phyloP scores from a whole-genome alignment of 2,329 filamentous ascomycete genomes.

The Penicillium paneum region DNA sequence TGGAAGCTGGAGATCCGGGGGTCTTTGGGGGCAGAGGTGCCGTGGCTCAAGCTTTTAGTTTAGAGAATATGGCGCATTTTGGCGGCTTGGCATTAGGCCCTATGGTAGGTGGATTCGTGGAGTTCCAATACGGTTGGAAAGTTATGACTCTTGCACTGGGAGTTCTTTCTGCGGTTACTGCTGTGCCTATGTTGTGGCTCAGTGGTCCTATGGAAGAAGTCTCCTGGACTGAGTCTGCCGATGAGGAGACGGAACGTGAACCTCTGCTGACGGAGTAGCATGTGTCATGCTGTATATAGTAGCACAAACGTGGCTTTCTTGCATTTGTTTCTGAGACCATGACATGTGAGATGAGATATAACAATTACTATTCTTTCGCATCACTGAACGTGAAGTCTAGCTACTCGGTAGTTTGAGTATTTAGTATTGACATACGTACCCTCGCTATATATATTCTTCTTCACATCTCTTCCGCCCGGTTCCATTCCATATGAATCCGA shows the following conservation, averaged over 20 bases:
- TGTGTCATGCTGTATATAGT: neutral
- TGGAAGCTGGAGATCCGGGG: slow-evolving; percentile 63
- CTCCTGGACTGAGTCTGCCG: slow-evolving; percentile 6
- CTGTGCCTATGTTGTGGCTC: slow-evolving; percentile 20
- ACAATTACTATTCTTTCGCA: neutral
- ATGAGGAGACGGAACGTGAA: slow-evolving; percentile 8
- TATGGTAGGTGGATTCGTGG: slow-evolving; percentile 48
- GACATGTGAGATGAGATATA: neutral
- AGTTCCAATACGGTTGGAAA: slow-evolving; percentile 26
- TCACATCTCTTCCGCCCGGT: neutral
- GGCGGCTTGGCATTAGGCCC: slow-evolving; percentile 59
- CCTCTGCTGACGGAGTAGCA: neutral
- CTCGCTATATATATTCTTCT: neutral
- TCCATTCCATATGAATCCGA: too few species aligned
- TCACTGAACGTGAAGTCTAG: neutral
- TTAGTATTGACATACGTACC: neutral
- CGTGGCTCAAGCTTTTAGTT: slow-evolving; percentile 62
- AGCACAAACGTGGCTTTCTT: neutral
- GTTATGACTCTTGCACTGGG: slow-evolving; percentile 28
- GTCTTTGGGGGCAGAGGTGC: slow-evolving; percentile 57
- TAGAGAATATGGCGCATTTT: slow-evolving; percentile 60
- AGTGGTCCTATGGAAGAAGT: slow-evolving; percentile 3
- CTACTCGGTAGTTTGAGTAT: neutral
- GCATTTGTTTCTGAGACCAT: neutral
- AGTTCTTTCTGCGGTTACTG: slow-evolving; percentile 19